Evolutionary conservation across 108 stramenopile species (phyloP).

Genomic region (Pseudonitzschia pungens): DNA sequence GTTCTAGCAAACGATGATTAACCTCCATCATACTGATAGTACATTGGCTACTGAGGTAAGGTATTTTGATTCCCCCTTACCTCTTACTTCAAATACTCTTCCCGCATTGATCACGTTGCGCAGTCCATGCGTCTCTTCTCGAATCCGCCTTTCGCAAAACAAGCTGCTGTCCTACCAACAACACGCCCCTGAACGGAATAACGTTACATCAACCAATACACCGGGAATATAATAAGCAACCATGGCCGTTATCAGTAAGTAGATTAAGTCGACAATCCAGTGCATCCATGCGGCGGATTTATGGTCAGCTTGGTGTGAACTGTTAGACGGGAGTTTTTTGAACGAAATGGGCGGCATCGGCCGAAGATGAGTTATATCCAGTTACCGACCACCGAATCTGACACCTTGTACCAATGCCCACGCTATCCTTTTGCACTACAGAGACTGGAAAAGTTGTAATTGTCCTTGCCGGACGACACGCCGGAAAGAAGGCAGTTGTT

Average conservation of each 20-base stretch:
- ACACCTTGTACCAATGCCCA: background rate
- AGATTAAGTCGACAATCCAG: background rate
- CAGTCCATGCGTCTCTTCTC: constrained; percentile 1
- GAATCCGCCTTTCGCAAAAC: background rate
- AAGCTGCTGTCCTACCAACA: background rate
- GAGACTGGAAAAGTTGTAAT: constrained; percentile 99
- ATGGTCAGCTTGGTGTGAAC: no score
- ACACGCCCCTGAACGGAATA: background rate
- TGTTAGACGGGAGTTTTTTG: no score
- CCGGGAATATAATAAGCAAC: constrained; percentile 16
- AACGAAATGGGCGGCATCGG: no score
- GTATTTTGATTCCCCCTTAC: constrained; percentile 7
- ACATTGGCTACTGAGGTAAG: background rate
- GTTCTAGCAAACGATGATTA: no score
- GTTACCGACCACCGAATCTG: background rate
- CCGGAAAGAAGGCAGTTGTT: constrained; percentile 99
- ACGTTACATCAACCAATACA: constrained; percentile 13
- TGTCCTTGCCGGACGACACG: constrained; percentile 98
- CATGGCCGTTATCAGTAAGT: constrained; percentile 49
- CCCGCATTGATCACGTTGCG: background rate
- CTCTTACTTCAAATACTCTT: constrained; percentile 16
- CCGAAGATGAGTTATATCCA: background rate
- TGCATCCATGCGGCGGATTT: background rate
- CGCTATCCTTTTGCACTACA: constrained; percentile 24
- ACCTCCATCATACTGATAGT: background rate